Evolutionary conservation across 306 rosid genomes (phyloP).

Genomic region (Quercus suber): DNA sequence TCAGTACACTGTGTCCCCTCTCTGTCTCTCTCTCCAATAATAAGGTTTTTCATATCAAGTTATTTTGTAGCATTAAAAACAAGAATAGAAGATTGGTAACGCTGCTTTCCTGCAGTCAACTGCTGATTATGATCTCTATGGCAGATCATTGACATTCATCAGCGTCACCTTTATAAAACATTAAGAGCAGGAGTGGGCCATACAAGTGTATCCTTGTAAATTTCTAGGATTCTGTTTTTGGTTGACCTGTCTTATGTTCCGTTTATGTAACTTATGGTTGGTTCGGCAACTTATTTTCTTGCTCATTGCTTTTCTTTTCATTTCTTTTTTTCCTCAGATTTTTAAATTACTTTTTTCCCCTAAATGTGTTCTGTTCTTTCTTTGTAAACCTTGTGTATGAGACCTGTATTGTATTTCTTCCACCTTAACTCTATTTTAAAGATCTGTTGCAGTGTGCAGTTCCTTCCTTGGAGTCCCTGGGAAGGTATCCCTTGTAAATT

Average conservation of each 20-base stretch:
- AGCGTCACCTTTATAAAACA: constrained; percentile 76
- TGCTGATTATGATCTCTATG: constrained; percentile 35
- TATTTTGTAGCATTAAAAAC: constrained; percentile 6
- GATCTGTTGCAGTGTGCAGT: constrained; percentile 85
- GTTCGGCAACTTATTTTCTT: too few species aligned
- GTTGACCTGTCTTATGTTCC: not conserved
- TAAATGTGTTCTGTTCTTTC: not conserved
- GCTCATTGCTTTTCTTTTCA: not conserved
- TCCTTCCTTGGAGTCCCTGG: constrained; percentile 98
- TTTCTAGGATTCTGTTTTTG: not conserved
- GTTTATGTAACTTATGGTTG: too few species aligned
- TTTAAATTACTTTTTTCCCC: not conserved
- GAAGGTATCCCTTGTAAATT: constrained; percentile 52
- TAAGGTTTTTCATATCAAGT: not conserved
- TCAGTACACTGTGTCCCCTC: too few species aligned
- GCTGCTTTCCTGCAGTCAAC: constrained; percentile 17
- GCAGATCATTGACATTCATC: constrained; percentile 87
- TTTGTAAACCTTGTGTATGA: constrained; percentile 8
- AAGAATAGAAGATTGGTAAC: constrained; percentile 3
- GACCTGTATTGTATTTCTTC: constrained; percentile 6
- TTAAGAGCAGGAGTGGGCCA: constrained; percentile 78
- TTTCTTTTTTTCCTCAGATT: too few species aligned
- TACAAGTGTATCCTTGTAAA: constrained; percentile 72
- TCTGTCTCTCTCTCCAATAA: too few species aligned
- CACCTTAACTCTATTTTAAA: constrained; percentile 50